Evolutionary conservation across 345 rosid genomes (phyloP), one percentile per base, ranked within the genome.

Genomic region (Psidium friedrichsthalianum): DNA sequence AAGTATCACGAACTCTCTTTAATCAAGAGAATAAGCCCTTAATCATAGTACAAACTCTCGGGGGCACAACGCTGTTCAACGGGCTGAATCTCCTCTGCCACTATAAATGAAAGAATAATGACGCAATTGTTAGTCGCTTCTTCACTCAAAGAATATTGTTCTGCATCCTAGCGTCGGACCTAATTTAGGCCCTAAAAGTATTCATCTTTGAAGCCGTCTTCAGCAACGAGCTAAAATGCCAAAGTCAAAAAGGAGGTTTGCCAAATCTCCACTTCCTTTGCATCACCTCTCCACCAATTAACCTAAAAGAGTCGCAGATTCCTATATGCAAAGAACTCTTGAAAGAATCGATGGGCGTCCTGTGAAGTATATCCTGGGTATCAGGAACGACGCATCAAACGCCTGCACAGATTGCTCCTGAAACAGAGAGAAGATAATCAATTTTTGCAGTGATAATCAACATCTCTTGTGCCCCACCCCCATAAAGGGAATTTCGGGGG

Each of bases 361-460:
- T 36, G 80, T 14, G 27, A 25, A 40, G 54, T 20, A 47, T 27
- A 69, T 56, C 56, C 21, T 24, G 8, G 1, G 74, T 84, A 24
- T 29, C 25, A 36, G 36, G 36, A 36, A 36, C 9, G 51, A 36
- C 2, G 82, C 42, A 6, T 83, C 83, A 86, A 49, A 84, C 88
- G 32, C 88, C 88, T 36, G 86, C 86, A 84, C 88, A 86, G 52
- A 86, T 76, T 10, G 88, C 83, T 29, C 88, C 88, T 86, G 82
- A 20, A 86, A 42, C 27, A 36, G 74, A 52, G 27, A 55, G 25
- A 56, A 11, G 84, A n/a, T 11, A 49, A 16, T 51, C 82, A 82
- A 82, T 13, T 49, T 14, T 5, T 61, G 8, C 11, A 40, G 82
- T 18, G 64, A 56, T 13, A 56, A 25, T n/a, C 25, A 54, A 54